Conservation (phyloP, 2,329 filamentous ascomycete genomes). For the Colletotrichum navitas region DNA sequence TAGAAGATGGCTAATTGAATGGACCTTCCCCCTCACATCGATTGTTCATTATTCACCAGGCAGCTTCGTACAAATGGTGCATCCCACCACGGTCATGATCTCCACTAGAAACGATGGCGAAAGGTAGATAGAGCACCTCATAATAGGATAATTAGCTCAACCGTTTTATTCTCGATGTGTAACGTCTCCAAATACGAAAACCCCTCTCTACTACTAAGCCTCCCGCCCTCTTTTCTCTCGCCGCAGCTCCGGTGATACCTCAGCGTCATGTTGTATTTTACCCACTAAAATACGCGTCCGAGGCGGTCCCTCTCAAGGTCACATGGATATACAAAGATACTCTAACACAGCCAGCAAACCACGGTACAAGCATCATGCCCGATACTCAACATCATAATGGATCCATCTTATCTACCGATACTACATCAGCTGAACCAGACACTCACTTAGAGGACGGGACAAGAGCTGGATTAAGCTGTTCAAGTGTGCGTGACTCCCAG, state of each 20-base stretch:
- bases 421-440: constrained; percentile 6
- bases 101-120: not conserved
- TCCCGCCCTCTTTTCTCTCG: not conserved
- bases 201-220: constrained; percentile 8
- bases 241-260: not conserved
- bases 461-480: constrained; percentile 25
- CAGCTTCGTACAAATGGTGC: not conserved
- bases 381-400: too few relatives aligned
- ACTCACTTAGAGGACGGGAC: not conserved
- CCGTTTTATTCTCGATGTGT: not conserved
- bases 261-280: not conserved
- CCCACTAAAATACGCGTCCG: too few relatives aligned
- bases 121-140: not conserved
- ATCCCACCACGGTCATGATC: not conserved
- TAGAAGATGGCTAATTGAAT: not conserved
- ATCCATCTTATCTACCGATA: not conserved
- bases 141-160: not conserved
- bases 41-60: not conserved
- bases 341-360: too few relatives aligned
- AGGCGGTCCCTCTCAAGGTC: too few relatives aligned
- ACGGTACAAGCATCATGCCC: too few relatives aligned
- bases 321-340: too few relatives aligned
- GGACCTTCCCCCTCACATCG: not conserved
- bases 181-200: not conserved
- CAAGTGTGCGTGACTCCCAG: constrained; percentile 7